Percentiles rank a stretch among this genome's conserved stretches.
phyloP scores from a whole-genome alignment of 2,329 filamentous ascomycete species.

The Parastagonospora nodorum region DNA sequence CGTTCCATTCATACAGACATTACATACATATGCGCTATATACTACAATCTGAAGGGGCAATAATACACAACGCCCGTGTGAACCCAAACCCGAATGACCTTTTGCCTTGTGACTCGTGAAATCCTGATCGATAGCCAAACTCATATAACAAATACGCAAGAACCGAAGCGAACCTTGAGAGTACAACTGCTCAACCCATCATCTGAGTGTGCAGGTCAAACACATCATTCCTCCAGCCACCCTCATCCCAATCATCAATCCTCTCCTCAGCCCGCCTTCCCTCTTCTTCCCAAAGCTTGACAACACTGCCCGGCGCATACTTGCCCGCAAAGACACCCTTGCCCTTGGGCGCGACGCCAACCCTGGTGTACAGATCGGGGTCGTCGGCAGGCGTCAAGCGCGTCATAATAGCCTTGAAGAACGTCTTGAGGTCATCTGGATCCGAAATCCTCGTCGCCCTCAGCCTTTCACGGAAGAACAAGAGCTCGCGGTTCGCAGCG shows the following conservation, averaged over 20 bases:
- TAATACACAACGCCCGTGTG: not conserved
- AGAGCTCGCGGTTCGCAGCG: constrained; percentile 78
- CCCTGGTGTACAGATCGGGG: constrained; percentile 74
- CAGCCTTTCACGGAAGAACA: constrained; percentile 85
- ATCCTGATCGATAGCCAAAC: not conserved
- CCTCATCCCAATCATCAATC: constrained; percentile 72
- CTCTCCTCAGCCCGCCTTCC: constrained; percentile 71
- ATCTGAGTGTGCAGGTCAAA: constrained; percentile 61
- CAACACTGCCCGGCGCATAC: constrained; percentile 87
- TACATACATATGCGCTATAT: constrained; percentile 2
- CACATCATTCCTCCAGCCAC: constrained; percentile 84
- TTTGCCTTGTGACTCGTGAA: not conserved
- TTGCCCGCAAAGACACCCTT: constrained; percentile 76
- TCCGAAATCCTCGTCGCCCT: constrained; percentile 83
- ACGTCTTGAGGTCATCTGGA: constrained; percentile 79
- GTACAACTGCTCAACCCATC: constrained; percentile 22
- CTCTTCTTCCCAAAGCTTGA: constrained; percentile 88
- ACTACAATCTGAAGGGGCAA: not conserved
- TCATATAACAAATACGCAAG: constrained; percentile 1
- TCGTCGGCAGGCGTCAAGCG: constrained; percentile 73
- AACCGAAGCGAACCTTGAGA: not conserved
- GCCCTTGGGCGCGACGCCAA: constrained; percentile 69
- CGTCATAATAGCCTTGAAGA: constrained; percentile 80
- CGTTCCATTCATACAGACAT: constrained; percentile 4
- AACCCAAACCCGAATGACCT: not conserved